Conservation (phyloP, 1,284 basidiomycete species). For the Cryptococcus sp. region DNA sequence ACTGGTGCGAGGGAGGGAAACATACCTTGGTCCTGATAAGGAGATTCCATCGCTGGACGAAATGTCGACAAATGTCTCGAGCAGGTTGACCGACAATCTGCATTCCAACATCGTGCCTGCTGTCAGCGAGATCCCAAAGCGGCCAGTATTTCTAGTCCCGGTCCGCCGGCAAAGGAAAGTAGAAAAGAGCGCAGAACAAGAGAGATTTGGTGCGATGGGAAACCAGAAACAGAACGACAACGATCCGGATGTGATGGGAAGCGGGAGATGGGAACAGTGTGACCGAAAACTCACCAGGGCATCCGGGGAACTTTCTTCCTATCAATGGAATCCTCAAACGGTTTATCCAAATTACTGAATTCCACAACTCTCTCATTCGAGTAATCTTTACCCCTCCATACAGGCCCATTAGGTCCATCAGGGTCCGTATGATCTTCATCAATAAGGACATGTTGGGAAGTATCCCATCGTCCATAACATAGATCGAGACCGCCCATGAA, state of each 20-base stretch:
- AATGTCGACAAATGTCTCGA: conserved; percentile 90
- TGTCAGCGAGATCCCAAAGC: background rate
- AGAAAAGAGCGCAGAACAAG: background rate
- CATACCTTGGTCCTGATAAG: conserved; percentile 74
- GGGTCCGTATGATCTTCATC: conserved; percentile 67
- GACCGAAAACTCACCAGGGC: conserved; percentile 81
- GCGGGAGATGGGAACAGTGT: background rate
- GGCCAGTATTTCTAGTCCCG: too few species aligned
- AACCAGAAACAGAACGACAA: too few species aligned
- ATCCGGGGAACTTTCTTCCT: conserved; percentile 83
- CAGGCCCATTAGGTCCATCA: conserved; percentile 59
- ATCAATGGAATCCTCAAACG: conserved; percentile 92
- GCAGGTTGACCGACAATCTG: conserved; percentile 97
- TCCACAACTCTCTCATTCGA: conserved; percentile 86
- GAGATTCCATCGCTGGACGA: conserved; percentile 88
- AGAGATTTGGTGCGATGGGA: background rate
- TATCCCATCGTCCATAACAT: conserved; percentile 91
- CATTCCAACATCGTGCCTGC: conserved; percentile 90
- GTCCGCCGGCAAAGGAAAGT: background rate
- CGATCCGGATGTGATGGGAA: too few species aligned
- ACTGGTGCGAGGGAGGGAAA: background rate
- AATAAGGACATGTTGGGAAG: conserved; percentile 82
- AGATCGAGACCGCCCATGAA: conserved; percentile 98
- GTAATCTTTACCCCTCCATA: conserved; percentile 74
- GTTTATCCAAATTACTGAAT: conserved; percentile 83